Conservation (phyloP, 106 monocot genomes). For the Gastrodia elata region DNA sequence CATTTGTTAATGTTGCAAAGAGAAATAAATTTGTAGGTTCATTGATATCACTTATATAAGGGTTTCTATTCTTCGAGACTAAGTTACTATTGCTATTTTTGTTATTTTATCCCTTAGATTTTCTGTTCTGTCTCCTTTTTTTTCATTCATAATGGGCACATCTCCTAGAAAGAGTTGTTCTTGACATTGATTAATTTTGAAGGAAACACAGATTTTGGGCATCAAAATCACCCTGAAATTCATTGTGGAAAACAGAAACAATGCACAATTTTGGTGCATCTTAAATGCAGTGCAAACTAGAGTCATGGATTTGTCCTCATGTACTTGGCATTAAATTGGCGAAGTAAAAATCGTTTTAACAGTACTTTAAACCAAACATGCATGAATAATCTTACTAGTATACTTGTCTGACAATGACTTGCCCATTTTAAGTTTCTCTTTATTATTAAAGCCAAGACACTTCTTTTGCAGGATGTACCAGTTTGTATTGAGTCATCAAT, state of each 20-base stretch:
- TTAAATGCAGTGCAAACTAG: too few relatives aligned
- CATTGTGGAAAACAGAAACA: too few relatives aligned
- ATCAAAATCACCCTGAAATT: too few relatives aligned
- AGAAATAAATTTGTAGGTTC: neutral
- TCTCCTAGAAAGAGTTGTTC: too few relatives aligned
- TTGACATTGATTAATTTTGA: too few relatives aligned
- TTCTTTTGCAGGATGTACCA: conserved; percentile 32
- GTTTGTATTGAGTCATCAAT: neutral
- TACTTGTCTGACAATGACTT: neutral
- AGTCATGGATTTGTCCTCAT: neutral
- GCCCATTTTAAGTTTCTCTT: neutral
- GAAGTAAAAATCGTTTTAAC: too few relatives aligned
- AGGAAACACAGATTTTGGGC: too few relatives aligned
- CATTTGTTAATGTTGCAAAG: neutral
- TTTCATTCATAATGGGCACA: too few relatives aligned
- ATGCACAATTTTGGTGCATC: too few relatives aligned
- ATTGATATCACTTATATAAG: neutral
- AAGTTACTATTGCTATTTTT: neutral
- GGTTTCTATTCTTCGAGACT: neutral
- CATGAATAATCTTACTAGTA: too few relatives aligned
- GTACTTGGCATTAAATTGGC: neutral
- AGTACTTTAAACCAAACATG: too few relatives aligned
- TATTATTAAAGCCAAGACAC: neutral
- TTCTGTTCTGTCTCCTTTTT: neutral
- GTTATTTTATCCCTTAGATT: neutral